Percentiles rank a stretch among this genome's conserved stretches.
Evolutionary conservation across 176 grass and related monocot genomes (phyloP).

Genomic region (Luzula sylvatica): DNA sequence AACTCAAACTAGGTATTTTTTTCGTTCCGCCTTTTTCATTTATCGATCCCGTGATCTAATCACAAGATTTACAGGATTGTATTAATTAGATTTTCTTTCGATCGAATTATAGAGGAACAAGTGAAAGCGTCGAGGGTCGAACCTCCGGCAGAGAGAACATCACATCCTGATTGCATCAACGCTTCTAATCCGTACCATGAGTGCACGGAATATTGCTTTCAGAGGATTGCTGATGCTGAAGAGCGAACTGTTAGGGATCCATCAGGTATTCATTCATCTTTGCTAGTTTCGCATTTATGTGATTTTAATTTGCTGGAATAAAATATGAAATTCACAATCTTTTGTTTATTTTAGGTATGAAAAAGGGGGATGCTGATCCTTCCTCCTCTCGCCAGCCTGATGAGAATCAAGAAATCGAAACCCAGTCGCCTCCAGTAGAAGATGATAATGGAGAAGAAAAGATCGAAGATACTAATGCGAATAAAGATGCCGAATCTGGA

Average conservation of each 20-base stretch:
- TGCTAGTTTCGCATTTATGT: not conserved
- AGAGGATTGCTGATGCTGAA: conserved; percentile 25
- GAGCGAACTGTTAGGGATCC: conserved; percentile 11
- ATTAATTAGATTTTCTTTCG: not conserved
- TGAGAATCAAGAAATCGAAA: conserved; percentile 4
- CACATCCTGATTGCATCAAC: conserved; percentile 47
- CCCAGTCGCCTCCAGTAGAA: not conserved
- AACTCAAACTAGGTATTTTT: conserved; percentile 13
- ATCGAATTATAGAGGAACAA: not conserved
- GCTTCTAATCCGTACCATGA: conserved; percentile 46
- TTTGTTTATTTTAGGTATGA: conserved; percentile 8
- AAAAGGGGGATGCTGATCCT: conserved; percentile 7
- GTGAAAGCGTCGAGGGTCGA: not conserved
- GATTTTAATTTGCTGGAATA: not conserved
- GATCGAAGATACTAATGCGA: conserved; percentile 1
- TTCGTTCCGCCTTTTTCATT: conserved; percentile 2
- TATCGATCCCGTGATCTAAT: too few species aligned
- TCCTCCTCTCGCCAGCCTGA: conserved; percentile 21
- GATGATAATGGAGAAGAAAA: conserved; percentile 11
- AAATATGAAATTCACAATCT: not conserved
- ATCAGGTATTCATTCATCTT: conserved; percentile 15
- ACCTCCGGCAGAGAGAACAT: conserved; percentile 18
- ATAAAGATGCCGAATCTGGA: conserved; percentile 22
- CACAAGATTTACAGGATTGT: not conserved
- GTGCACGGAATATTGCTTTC: conserved; percentile 41